Base-by-base conservation (phyloP, 2,329 filamentous ascomycete genomes). In the Fusarium staphyleae region DNA sequence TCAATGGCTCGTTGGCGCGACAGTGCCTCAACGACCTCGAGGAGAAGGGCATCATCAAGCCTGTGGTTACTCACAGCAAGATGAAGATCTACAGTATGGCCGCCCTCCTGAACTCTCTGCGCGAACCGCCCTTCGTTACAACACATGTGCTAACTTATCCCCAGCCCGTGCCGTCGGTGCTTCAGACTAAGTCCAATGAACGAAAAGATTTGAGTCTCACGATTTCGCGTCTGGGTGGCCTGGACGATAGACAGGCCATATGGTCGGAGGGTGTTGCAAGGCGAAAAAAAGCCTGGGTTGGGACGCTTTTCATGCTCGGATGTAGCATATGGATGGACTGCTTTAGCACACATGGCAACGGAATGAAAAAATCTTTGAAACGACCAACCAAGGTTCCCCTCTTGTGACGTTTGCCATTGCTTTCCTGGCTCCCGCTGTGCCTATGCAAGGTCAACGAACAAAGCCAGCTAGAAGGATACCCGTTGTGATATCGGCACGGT, bases 41-140 rank as follows among this genome's bases (percentile, higher is more conserved):
- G 88, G 91, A 96, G 86, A 95, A 93, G 87, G 95, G 93, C 72
- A 86, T 91, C 80, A 99, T 99, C 85, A 96, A 95, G 88, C 93
- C 96, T 81, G 86, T 99, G 72, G 91, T 98, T 69, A 87, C 86
- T 69, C 96, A 99, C 87, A 93, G 88, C 84, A 95, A 93, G 85
- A 88, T 96, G 87, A 91, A 89, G 86, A 96, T 99, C 84, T 99
- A 97, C 90, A 99, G 83, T 86, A 84, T 60, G 83, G 75, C 62
- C 48, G 42, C 63, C 48, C 44, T 42, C 44, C 43, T 49, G 29
- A 55, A 24, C 26, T 14, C 34, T 15, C 8, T 32, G 12, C 24
- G 11, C 45, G 52, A 56, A 22, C 36, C 18, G 28, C 16, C 26
- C n/a, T 32, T 19, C 11, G 22, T 34, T 30, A 30, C 13, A 12